A percentile compares a stretch with the other conserved stretches of the same genome.
Evolutionary conservation across 805 yeast species (phyloP).

Genomic region (Sugiyamaella marilandica): DNA sequence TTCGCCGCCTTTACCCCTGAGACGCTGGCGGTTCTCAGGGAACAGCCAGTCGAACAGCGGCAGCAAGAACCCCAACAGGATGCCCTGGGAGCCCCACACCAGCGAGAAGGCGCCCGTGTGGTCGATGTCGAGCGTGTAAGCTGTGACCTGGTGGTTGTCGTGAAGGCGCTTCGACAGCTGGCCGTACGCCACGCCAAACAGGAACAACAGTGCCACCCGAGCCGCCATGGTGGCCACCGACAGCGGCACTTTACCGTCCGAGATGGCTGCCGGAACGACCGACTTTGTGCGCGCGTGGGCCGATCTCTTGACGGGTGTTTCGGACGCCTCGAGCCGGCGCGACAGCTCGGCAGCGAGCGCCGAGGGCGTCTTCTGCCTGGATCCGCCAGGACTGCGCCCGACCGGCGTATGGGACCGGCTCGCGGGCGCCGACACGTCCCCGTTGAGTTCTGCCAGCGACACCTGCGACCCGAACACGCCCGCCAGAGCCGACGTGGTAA

Average conservation of each 20-base stretch:
- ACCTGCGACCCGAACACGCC: conserved; percentile 38
- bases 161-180: conserved; percentile 28
- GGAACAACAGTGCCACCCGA: conserved; percentile 22
- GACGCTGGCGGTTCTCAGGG: conserved; percentile 17
- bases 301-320: not conserved
- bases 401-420: conserved; percentile 5
- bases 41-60: conserved; percentile 26
- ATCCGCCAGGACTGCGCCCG: conserved; percentile 3
- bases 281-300: conserved; percentile 4
- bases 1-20: conserved; percentile 22
- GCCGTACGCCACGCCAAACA: conserved; percentile 30
- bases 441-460: conserved; percentile 34
- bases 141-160: conserved; percentile 27
- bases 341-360: not conserved
- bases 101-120: conserved; percentile 23
- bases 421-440: conserved; percentile 24
- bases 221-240: conserved; percentile 15
- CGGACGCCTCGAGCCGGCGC: not conserved
- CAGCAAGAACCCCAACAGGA: conserved; percentile 27
- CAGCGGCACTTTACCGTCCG: conserved; percentile 18
- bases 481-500: conserved; percentile 31
- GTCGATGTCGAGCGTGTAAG: conserved; percentile 22
- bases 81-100: conserved; percentile 29
- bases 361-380: not conserved
- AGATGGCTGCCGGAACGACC: conserved; percentile 5